phyloP scores from a whole-genome alignment of 179 eudicot genomes.

The Nepenthes alata region DNA sequence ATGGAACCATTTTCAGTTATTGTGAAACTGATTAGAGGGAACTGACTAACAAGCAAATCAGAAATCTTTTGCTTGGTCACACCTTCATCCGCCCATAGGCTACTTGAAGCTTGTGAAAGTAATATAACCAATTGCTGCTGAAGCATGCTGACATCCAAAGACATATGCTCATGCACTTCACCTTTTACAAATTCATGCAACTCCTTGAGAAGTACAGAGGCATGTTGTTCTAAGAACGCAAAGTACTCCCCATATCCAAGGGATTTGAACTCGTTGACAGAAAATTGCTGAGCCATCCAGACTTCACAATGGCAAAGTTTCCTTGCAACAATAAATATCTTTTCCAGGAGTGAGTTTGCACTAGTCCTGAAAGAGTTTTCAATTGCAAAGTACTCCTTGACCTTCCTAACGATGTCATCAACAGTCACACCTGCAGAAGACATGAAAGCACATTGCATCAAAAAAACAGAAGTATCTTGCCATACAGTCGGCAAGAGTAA shows the following conservation, averaged over 20 bases:
- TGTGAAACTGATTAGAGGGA: slow-evolving; percentile 51
- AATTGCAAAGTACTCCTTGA: slow-evolving; percentile 38
- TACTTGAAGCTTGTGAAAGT: slow-evolving; percentile 61
- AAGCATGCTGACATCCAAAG: slow-evolving; percentile 53
- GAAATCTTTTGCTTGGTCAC: slow-evolving; percentile 41
- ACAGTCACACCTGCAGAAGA: slow-evolving; percentile 36
- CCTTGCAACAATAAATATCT: slow-evolving; percentile 28
- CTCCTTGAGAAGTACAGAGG: slow-evolving; percentile 34
- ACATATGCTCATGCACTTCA: slow-evolving; percentile 18
- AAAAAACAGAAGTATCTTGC: background rate
- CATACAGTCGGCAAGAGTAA: background rate
- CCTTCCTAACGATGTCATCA: slow-evolving; percentile 47
- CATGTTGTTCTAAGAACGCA: slow-evolving; percentile 42
- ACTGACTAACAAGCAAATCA: slow-evolving; percentile 59
- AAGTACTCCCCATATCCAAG: slow-evolving; percentile 78
- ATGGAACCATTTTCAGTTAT: slow-evolving; percentile 23
- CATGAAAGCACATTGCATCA: background rate
- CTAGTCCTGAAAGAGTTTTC: slow-evolving; percentile 15
- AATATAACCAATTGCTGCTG: slow-evolving; percentile 48
- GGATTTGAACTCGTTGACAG: slow-evolving; percentile 50
- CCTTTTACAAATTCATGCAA: slow-evolving; percentile 32
- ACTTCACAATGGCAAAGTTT: slow-evolving; percentile 48
- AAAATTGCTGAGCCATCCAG: slow-evolving; percentile 66
- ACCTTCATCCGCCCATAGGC: slow-evolving; percentile 38
- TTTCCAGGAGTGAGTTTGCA: slow-evolving; percentile 23